A percentile compares a stretch with the other conserved stretches of the same genome.
phyloP scores from a whole-genome alignment of 768 basidiomycete species.

The Phanerodontia chrysosporium region DNA sequence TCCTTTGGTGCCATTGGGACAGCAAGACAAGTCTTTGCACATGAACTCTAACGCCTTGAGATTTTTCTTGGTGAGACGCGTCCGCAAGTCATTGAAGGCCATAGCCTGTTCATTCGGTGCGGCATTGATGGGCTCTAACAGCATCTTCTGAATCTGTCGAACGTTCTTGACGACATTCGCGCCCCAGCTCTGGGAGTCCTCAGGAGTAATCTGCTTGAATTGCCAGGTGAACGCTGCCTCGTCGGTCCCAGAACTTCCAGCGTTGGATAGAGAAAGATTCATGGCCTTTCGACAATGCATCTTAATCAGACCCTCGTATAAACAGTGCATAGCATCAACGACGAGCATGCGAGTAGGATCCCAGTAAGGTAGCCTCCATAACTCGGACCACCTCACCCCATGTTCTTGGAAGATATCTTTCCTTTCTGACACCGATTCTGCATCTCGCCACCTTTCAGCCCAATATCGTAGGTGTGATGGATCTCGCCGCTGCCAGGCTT shows the following conservation, averaged over 20 bases:
- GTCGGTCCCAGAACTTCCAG: background rate
- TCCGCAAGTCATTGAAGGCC: background rate
- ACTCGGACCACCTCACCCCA: constrained; percentile 21
- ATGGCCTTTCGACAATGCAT: background rate
- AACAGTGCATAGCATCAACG: constrained; percentile 25
- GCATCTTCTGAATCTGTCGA: background rate
- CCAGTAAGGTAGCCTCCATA: constrained; percentile 26
- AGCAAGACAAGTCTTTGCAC: background rate
- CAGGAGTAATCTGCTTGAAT: background rate
- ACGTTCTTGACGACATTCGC: background rate
- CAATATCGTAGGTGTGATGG: background rate
- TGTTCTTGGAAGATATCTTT: constrained; percentile 10
- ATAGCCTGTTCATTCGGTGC: background rate
- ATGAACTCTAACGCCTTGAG: background rate
- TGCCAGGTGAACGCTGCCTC: background rate
- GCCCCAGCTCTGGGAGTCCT: background rate
- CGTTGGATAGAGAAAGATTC: background rate
- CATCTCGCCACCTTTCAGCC: constrained; percentile 14
- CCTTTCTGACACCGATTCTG: background rate
- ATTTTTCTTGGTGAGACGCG: background rate
- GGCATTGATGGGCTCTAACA: background rate
- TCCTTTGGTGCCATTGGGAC: background rate
- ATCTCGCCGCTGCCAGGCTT: background rate
- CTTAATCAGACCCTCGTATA: constrained; percentile 10
- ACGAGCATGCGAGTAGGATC: constrained; percentile 14